Evolutionary conservation across 768 basidiomycete species (phyloP), one percentile per base, ranked within the genome.

Genomic region (Krasilnikovozyma curviuscula): DNA sequence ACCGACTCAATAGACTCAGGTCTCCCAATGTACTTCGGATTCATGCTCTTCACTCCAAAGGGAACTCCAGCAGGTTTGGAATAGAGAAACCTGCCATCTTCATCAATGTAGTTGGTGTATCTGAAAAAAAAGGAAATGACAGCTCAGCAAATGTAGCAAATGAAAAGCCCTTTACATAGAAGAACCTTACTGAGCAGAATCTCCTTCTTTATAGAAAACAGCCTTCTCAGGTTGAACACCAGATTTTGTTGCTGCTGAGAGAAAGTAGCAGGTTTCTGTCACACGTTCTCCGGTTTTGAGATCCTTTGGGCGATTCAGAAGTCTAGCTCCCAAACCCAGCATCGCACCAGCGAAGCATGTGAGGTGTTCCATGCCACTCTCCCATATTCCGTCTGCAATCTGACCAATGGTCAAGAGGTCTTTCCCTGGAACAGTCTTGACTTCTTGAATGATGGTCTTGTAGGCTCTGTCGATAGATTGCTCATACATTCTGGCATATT

Each of bases 1-100:
- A 65, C 61, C 8, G 41, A 44, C 55, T 69, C 68, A 50, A 67
- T 65, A 1, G 66, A 66, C 55, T 69, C 68, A 12, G 68, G 68
- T 6, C 68, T 54, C 18, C 66, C 65, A 23, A 67, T 49, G 29
- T 63, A 58, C 44, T 58, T 41, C 13, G 49, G 48, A 28, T 55
- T 52, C 14, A 57, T 56, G 32, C 49, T 53, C 25, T 46, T 58
- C 5, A 56, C 42, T 3, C 66, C 65, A 25, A 61, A 56, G 8
- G 57, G 57, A 10, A 29, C 3, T 12, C 49, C 49, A 8, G 49
- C 43, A 1, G 49, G 49, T 16, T 24, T 45, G 31, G 44, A 23
- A 38, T 40, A 50, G 27, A 45, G 16, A 9, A 24, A 23, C 29
- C 51, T 42, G 19, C 52, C 29, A 44, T 58, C 54, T 34, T 40